phyloP scores from a whole-genome alignment of 2,329 filamentous ascomycete genomes.

The Furcasterigmium furcatum region DNA sequence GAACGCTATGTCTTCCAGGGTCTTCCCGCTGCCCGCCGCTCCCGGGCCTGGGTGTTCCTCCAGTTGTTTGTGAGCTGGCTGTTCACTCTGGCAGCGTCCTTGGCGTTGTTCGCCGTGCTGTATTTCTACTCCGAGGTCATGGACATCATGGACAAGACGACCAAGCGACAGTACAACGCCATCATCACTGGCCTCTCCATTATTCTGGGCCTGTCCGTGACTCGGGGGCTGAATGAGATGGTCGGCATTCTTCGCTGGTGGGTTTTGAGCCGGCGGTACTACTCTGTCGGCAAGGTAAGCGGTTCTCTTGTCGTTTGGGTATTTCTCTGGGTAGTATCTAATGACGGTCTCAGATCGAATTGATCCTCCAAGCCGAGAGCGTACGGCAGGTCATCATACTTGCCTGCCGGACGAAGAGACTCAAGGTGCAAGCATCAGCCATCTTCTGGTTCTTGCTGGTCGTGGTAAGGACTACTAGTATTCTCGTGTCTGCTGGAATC shows the following conservation, averaged over 20 bases:
- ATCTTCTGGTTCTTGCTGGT: conserved; percentile 25
- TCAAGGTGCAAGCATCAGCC: conserved; percentile 20
- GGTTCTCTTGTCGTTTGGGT: conserved; percentile 4
- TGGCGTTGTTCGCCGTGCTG: conserved; percentile 21
- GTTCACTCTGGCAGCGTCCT: conserved; percentile 20
- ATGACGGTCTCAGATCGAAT: conserved; percentile 14
- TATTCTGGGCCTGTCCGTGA: conserved; percentile 35
- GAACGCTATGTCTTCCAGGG: background rate
- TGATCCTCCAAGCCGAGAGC: conserved; percentile 25
- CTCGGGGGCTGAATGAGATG: conserved; percentile 38
- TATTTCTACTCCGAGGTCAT: conserved; percentile 19
- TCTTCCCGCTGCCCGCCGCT: background rate
- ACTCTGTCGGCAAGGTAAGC: conserved; percentile 32
- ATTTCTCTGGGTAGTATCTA: too few species aligned
- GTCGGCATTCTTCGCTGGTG: conserved; percentile 43
- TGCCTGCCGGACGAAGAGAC: conserved; percentile 17
- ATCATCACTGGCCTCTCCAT: conserved; percentile 41
- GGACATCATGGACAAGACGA: conserved; percentile 21
- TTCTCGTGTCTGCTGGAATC: background rate
- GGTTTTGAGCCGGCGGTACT: conserved; percentile 31
- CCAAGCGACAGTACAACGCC: conserved; percentile 39
- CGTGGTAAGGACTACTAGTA: conserved; percentile 21
- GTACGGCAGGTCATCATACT: conserved; percentile 22
- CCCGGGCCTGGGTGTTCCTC: background rate
- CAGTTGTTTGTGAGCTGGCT: conserved; percentile 16